These are phyloP conservation scores for Coleophoma cylindrospora DNA, from an alignment of 2,329 filamentous ascomycete genomes.

Conservation along the genomic window DNA sequence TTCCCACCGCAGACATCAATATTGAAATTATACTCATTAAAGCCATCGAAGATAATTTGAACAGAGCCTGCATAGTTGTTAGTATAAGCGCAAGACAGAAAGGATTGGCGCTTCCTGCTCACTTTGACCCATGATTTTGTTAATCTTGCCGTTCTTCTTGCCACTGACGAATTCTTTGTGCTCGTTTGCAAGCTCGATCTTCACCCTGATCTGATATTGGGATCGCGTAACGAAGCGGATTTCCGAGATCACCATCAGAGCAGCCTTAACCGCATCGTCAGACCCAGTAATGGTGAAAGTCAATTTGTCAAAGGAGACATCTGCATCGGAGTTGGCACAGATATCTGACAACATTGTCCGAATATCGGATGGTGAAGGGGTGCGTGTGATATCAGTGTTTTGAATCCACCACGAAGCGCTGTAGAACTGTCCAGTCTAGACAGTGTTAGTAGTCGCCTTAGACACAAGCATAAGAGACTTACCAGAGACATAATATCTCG, in stretches of 20 bases:
- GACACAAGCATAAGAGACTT: slow-evolving; percentile 30
- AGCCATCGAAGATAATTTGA: slow-evolving; percentile 97
- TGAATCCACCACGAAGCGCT: slow-evolving; percentile 94
- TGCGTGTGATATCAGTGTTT: slow-evolving; percentile 60
- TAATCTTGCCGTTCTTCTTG: slow-evolving; percentile 99
- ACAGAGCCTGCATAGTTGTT: slow-evolving; percentile 62
- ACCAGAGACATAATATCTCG: slow-evolving; percentile 93
- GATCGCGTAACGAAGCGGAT: slow-evolving; percentile 83
- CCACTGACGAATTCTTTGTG: slow-evolving; percentile 99
- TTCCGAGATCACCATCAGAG: slow-evolving; percentile 89
- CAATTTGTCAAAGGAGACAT: slow-evolving; percentile 90
- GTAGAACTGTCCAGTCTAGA: slow-evolving; percentile 90
- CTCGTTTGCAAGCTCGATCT: slow-evolving; percentile 97
- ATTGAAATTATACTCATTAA: slow-evolving; percentile 99
- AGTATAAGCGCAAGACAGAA: not conserved
- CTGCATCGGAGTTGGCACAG: slow-evolving; percentile 91
- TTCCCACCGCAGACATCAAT: slow-evolving; percentile 92
- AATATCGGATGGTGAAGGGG: slow-evolving; percentile 64
- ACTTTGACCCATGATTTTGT: slow-evolving; percentile 99
- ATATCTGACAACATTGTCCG: slow-evolving; percentile 92
- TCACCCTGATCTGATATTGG: slow-evolving; percentile 91
- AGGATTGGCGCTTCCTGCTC: slow-evolving; percentile 20
- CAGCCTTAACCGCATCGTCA: slow-evolving; percentile 92
- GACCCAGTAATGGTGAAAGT: slow-evolving; percentile 93
- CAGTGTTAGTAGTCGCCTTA: slow-evolving; percentile 17